Evolutionary conservation across 1,139 yeast species (phyloP).

Genomic region (Pichiaceae sp.): DNA sequence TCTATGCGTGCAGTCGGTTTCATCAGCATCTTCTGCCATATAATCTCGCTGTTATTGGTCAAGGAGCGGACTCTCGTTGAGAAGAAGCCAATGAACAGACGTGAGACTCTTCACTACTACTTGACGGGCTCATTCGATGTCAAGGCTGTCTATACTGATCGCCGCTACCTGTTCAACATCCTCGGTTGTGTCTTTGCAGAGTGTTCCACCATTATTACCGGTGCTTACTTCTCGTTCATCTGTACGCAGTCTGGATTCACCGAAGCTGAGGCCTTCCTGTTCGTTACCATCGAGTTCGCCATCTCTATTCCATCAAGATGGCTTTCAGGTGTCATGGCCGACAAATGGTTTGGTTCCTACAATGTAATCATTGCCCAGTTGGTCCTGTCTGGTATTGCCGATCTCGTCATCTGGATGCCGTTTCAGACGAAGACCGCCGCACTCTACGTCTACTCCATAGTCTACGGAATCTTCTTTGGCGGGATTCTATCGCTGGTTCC

Average conservation of each 20-base stretch:
- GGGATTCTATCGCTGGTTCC: conserved; percentile 40
- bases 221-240: conserved; percentile 45
- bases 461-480: conserved; percentile 49
- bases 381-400: conserved; percentile 31
- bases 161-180: conserved; percentile 33
- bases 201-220: conserved; percentile 38
- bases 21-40: conserved; percentile 35
- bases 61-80: conserved; percentile 29
- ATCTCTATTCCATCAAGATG: conserved; percentile 41
- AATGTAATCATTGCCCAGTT: conserved; percentile 42
- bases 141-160: conserved; percentile 32
- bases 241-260: conserved; percentile 36
- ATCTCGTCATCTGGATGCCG: conserved; percentile 30
- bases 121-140: conserved; percentile 28
- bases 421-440: conserved; percentile 21
- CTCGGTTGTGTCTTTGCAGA: conserved; percentile 40
- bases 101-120: conserved; percentile 3
- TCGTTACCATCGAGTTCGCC: conserved; percentile 35
- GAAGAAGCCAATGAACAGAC: conserved; percentile 1
- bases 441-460: conserved; percentile 36
- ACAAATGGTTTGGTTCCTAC: conserved; percentile 37
- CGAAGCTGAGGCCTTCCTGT: conserved; percentile 32
- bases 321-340: conserved; percentile 41
- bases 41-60: conserved; percentile 32
- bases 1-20: conserved; percentile 49